Base-by-base conservation (phyloP, 164 flowering plant genomes). In the Vitis cinerea region DNA sequence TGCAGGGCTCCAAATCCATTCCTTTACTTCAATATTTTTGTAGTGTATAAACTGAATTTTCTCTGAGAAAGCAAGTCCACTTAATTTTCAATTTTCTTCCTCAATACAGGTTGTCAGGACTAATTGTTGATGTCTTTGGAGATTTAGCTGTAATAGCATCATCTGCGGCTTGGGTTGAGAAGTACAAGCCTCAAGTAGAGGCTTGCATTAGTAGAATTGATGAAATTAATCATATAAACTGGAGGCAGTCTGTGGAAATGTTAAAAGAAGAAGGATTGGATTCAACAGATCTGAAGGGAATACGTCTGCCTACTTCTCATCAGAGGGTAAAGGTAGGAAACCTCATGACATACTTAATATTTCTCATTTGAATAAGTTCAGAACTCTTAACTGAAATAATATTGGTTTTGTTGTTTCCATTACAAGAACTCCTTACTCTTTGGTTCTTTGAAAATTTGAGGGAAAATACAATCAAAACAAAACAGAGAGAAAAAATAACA, bases 161-260 rank as follows among this genome's bases (percentile, higher is more conserved):
- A 67, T 95, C 99, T 64, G 98, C 99, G 67, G 98, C 99, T 72
- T 93, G 98, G 99, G 98, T 95, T 77, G 99, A 95, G 87, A 91
- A 86, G 74, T 91, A 95, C 78, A 90, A 71, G 78, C 73, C 85
- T 61, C 84, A 86, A 68, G 82, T 95, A 65, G 90, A 87, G 75
- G 78, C 76, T 51, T 81, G 77, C 72, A 75, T 95, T 47, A 63
- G 84, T 59, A 79, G 74, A 78, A 72, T 84, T 30, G 66, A 73
- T 65, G 86, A 64, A 58, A 85, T 95, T 62, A 83, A 75, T 76
- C 80, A 85, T 75, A 70, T 91, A 68, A 84, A 80, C 50, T 95
- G 99, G 99, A 87, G 93, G 77, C 93, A 89, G 17, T 91, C 97
- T 9, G 65, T 85, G 72, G 98, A 90, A 16, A 88, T 95, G 23